These are phyloP conservation scores for Lepiota venenata DNA, from an alignment of 768 basidiomycete species.

Conservation along the genomic window DNA sequence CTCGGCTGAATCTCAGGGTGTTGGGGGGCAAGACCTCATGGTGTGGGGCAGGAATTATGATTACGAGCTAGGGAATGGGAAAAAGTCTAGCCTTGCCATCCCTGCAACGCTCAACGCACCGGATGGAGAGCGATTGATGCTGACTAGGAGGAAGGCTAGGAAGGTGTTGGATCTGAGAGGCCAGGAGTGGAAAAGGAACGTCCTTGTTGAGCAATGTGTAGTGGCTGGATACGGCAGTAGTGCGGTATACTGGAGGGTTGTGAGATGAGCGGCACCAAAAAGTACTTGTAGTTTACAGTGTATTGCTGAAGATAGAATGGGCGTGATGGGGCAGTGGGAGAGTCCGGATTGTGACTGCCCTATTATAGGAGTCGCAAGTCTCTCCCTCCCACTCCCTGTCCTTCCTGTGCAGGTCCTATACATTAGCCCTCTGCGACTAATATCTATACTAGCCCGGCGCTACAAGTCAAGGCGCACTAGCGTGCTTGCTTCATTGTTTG, in stretches of 20 bases:
- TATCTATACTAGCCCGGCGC: too few species aligned
- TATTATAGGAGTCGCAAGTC: too few species aligned
- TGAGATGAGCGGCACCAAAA: conserved; percentile 1
- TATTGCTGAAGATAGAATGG: too few species aligned
- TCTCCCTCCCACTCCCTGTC: conserved; percentile 3
- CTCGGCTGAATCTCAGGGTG: conserved; percentile 38
- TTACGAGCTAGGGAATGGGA: conserved; percentile 76
- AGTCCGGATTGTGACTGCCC: background rate
- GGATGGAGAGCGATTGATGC: conserved; percentile 58
- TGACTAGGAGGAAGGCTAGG: conserved; percentile 45
- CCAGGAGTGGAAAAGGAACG: conserved; percentile 53
- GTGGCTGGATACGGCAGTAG: conserved; percentile 63
- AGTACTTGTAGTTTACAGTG: too few species aligned
- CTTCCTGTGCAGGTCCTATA: too few species aligned
- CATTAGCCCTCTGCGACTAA: too few species aligned
- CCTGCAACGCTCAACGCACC: conserved; percentile 49
- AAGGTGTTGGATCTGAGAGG: conserved; percentile 60
- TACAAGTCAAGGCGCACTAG: too few species aligned
- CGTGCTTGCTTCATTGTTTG: too few species aligned
- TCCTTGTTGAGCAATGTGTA: conserved; percentile 62
- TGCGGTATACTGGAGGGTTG: conserved; percentile 69
- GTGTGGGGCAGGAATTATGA: conserved; percentile 74
- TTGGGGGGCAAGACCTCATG: conserved; percentile 63
- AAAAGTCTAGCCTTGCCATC: conserved; percentile 51
- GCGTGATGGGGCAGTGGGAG: background rate